Percentiles rank a stretch among this genome's conserved stretches.
These are phyloP conservation scores for Cladobotryum protrusum DNA, from an alignment of 2,329 filamentous ascomycete genomes.

Conservation along the genomic window DNA sequence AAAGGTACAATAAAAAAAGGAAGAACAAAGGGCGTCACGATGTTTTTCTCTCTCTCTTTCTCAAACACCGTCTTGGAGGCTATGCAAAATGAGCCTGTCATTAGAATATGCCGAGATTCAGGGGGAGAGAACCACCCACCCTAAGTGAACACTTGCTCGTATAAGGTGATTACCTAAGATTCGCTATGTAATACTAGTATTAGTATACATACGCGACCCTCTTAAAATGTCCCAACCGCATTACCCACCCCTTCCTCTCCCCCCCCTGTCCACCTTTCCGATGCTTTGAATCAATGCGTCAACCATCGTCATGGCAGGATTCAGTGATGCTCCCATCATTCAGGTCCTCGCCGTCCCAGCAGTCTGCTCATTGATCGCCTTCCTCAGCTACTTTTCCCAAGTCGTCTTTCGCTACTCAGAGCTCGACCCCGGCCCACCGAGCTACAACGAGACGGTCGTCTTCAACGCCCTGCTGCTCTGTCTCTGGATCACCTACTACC, in stretches of 20 bases:
- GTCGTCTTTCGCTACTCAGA: conserved; percentile 55
- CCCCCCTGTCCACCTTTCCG: neutral
- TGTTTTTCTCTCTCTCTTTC: too few species aligned
- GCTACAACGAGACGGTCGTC: conserved; percentile 46
- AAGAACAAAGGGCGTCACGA: too few species aligned
- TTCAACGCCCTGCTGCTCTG: conserved; percentile 62
- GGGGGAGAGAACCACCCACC: too few species aligned
- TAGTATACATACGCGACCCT: neutral
- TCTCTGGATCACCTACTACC: conserved; percentile 65
- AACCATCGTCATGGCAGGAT: conserved; percentile 32
- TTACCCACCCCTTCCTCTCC: neutral
- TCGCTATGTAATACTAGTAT: too few species aligned
- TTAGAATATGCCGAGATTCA: too few species aligned
- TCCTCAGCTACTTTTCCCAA: conserved; percentile 68
- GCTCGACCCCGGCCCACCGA: conserved; percentile 56
- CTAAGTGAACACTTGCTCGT: too few species aligned
- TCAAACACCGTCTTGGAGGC: too few species aligned
- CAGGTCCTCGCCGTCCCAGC: conserved; percentile 60
- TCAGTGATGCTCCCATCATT: conserved; percentile 37
- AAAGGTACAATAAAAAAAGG: neutral
- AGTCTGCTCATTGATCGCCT: conserved; percentile 59
- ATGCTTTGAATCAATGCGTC: neutral
- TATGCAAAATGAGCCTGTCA: too few species aligned
- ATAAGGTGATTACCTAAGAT: too few species aligned
- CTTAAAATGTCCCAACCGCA: neutral